Evolutionary conservation across 441 rosid genomes (phyloP).

Genomic region (Eruca vesicaria): DNA sequence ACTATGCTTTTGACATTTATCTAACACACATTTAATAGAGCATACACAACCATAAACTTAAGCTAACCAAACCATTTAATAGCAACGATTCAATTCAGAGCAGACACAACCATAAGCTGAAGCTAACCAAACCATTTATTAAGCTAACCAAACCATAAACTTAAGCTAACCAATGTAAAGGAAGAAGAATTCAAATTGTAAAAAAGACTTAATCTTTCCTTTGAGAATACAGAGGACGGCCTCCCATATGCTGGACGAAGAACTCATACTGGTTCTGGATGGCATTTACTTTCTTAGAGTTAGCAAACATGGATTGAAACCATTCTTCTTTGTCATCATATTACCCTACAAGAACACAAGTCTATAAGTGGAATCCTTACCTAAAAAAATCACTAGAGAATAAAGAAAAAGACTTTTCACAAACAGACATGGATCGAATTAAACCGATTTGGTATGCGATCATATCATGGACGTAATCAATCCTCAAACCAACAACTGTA

Average conservation of each 20-base stretch:
- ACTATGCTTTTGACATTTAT: no score
- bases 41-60: no score
- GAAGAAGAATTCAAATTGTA: no score
- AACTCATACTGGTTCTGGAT: conserved; percentile 91
- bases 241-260: conserved; percentile 94
- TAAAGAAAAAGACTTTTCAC: not conserved
- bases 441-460: no score
- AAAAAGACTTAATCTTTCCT: conserved; percentile 63
- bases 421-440: conserved; percentile 56
- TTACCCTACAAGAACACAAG: conserved; percentile 46
- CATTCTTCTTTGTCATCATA: conserved; percentile 85
- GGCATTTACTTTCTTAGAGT: conserved; percentile 80
- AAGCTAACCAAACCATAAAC: no score
- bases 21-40: no score
- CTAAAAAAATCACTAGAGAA: not conserved
- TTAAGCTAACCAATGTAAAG: no score
- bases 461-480: not conserved
- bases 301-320: conserved; percentile 73
- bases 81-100: no score
- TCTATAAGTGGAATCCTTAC: not conserved
- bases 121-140: no score
- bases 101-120: no score
- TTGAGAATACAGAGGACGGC: conserved; percentile 83
- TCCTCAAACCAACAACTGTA: not conserved
- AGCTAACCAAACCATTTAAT: no score